Evolutionary conservation across 208 protist species (phyloP).

Genomic region (Acanthamoeba royreba): DNA sequence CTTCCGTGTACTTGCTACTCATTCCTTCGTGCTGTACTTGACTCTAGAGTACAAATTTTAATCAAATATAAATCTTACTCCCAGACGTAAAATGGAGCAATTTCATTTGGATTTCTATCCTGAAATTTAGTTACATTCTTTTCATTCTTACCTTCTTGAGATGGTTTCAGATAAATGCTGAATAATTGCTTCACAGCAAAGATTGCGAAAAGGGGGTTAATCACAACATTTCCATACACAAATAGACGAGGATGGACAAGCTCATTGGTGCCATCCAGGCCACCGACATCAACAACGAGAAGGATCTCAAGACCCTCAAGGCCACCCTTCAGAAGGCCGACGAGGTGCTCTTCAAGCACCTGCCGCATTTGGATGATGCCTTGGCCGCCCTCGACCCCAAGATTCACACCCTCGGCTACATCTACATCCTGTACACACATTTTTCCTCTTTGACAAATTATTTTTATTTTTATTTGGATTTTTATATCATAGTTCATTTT

Average conservation of each 20-base stretch:
- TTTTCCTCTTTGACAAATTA: too few relatives aligned
- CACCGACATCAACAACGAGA: slow-evolving; percentile 19
- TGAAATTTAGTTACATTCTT: too few relatives aligned
- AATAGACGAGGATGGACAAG: slow-evolving; percentile 45
- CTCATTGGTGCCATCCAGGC: slow-evolving; percentile 29
- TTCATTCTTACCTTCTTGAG: too few relatives aligned
- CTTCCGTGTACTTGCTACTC: slow-evolving; percentile 19
- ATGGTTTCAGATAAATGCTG: too few relatives aligned
- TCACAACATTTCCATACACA: too few relatives aligned
- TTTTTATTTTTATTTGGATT: neutral
- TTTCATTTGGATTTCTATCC: too few relatives aligned
- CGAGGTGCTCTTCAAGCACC: slow-evolving; percentile 51
- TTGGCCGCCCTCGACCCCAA: slow-evolving; percentile 29
- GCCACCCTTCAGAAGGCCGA: slow-evolving; percentile 22
- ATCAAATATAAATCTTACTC: too few relatives aligned
- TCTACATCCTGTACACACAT: slow-evolving; percentile 58
- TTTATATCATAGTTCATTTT: too few relatives aligned
- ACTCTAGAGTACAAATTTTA: too few relatives aligned
- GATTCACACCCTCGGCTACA: slow-evolving; percentile 60
- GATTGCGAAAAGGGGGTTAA: too few relatives aligned
- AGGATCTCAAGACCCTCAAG: slow-evolving; percentile 42
- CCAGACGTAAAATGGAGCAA: too few relatives aligned
- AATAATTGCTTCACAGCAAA: too few relatives aligned
- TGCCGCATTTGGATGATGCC: slow-evolving; percentile 38
- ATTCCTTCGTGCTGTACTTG: neutral